Conservation (phyloP, 257 asterid species). For the Dorcoceras hygrometricum region DNA sequence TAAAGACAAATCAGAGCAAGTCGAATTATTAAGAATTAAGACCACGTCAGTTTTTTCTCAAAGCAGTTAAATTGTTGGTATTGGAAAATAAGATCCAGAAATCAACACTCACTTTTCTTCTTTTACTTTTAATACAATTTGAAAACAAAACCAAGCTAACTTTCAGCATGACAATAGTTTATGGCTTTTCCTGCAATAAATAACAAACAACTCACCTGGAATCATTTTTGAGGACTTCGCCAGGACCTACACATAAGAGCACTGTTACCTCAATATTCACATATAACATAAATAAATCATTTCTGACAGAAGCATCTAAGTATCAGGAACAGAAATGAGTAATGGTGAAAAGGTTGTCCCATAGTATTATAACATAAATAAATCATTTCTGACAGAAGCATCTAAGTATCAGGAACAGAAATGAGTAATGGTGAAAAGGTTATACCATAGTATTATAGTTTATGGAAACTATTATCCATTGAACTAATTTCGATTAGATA, state of each 20-base stretch:
- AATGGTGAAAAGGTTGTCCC: too few relatives aligned
- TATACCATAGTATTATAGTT: too few relatives aligned
- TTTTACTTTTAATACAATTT: constrained; percentile 1
- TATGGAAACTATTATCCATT: too few relatives aligned
- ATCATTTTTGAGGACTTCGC: constrained; percentile 94
- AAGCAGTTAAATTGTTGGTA: too few relatives aligned
- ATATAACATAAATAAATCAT: not conserved
- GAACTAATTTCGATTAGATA: too few relatives aligned
- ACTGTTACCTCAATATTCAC: constrained; percentile 26
- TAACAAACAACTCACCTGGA: constrained; percentile 57
- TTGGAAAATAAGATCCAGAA: not conserved
- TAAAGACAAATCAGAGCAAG: too few relatives aligned
- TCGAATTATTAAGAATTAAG: not conserved
- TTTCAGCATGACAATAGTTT: too few relatives aligned
- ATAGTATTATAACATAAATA: not conserved
- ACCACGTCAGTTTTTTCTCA: not conserved
- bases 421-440: too few relatives aligned
- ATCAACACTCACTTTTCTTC: not conserved
- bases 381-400: not conserved
- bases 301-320: not conserved
- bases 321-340: too few relatives aligned
- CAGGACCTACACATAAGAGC: constrained; percentile 53
- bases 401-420: too few relatives aligned
- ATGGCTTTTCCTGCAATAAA: too few relatives aligned
- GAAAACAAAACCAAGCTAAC: not conserved